Base-by-base conservation (phyloP, 169 alveolate genomes). In the Perkinsus olseni region DNA sequence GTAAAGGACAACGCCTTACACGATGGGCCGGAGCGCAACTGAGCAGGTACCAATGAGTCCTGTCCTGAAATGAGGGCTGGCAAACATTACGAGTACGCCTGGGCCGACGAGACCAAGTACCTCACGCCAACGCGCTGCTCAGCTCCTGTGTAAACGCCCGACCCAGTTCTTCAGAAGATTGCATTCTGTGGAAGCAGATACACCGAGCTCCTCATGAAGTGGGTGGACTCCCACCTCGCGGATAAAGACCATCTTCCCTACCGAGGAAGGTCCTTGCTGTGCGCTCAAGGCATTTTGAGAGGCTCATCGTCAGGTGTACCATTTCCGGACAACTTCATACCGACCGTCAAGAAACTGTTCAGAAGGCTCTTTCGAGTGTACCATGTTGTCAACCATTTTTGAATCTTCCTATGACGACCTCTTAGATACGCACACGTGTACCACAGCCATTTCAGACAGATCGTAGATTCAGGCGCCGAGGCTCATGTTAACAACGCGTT, bases 61-160 rank as follows among this genome's bases (percentile, higher is more conserved):
- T 97, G 98, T 62, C 98, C 98, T 40, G 96, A 96, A 21, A 97
- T 97, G 98, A 92, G 96, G 4, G 98, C 98, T 38, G 98, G 98
- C 1, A 98, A 98, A 21, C 96, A 97, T 96, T 97, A 96, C 93
- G 98, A 97, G 94, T 97, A 97, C 94, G 93, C 97, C 38, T 97
- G 98, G 98, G 98, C 98, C 21, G 98, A 97, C 93, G 98, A 98
- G 11, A 93, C 96, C 39, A 96, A 28, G 39, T 31, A 40, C 39
- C 40, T 48, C 4, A 91, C 93, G 4, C 39, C 91, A 28, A 62
- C 82, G 34, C 82, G 82, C 10, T 62, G 82, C 31, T 3, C 82
- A 21, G 82, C 82, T 62, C 82, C 82, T 62, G 82, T 97, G 91
- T 96, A 96, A 94, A 98, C 96, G 6, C 94, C 96, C 91, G 98